A percentile compares a stretch with the other conserved stretches of the same genome.
phyloP scores from a whole-genome alignment of 768 basidiomycete species.

The Kwoniella pini region DNA sequence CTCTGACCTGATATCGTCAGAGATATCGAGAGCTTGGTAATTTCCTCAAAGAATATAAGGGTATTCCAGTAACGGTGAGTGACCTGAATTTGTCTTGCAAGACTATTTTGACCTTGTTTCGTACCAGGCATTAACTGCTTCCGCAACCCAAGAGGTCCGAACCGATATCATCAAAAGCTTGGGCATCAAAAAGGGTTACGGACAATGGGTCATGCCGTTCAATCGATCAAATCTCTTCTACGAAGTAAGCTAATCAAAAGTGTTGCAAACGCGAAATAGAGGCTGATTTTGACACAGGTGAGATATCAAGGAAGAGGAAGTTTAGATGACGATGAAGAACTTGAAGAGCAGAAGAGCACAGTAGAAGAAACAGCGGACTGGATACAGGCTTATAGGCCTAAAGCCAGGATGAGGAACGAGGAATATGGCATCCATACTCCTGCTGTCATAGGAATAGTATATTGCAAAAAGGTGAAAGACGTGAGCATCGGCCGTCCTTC shows the following conservation, averaged over 20 bases:
- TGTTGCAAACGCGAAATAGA: not conserved
- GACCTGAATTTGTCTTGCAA: not conserved
- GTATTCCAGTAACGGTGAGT: conserved; percentile 52
- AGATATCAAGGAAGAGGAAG: conserved; percentile 30
- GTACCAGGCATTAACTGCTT: conserved; percentile 53
- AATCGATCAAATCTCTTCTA: conserved; percentile 55
- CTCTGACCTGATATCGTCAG: conserved; percentile 11
- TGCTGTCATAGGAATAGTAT: conserved; percentile 51
- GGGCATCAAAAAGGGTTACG: conserved; percentile 39
- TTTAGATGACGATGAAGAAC: conserved; percentile 8
- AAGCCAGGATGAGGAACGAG: conserved; percentile 24
- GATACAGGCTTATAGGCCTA: conserved; percentile 33
- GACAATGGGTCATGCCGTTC: conserved; percentile 54
- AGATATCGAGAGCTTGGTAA: conserved; percentile 51
- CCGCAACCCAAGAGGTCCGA: conserved; percentile 52
- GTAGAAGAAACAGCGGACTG: conserved; percentile 45
- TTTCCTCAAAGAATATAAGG: conserved; percentile 47
- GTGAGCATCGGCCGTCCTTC: conserved; percentile 26
- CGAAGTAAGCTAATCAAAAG: conserved; percentile 42
- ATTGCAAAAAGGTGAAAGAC: conserved; percentile 40
- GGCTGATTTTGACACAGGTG: conserved; percentile 22
- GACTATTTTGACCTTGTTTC: conserved; percentile 1
- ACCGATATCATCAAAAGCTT: conserved; percentile 50
- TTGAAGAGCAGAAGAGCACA: conserved; percentile 20
- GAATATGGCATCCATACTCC: conserved; percentile 26